Conservation (phyloP, 2,329 filamentous ascomycete genomes). For the Mariannaea sp. region DNA sequence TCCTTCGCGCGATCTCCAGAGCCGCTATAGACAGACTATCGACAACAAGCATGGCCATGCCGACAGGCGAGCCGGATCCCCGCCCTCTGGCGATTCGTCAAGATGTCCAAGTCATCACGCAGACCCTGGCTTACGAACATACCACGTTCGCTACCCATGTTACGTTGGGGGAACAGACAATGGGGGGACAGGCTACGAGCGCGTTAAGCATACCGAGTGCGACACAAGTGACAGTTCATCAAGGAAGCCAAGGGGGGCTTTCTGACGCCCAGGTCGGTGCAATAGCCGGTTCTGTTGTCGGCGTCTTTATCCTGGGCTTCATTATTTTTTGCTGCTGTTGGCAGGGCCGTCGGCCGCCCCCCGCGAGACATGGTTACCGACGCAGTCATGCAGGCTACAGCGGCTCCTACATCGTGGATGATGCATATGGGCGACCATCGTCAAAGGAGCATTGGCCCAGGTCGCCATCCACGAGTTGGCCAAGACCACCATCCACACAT, state of each 20-base stretch:
- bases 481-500: not conserved
- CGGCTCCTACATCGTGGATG: slow-evolving; percentile 21
- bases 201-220: no score
- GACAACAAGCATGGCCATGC: slow-evolving; percentile 6
- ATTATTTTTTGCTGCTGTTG: slow-evolving; percentile 40
- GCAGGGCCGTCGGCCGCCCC: slow-evolving; percentile 7
- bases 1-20: not conserved
- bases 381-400: slow-evolving; percentile 26
- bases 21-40: not conserved
- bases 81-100: slow-evolving; percentile 32
- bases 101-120: slow-evolving; percentile 42
- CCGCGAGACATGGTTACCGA: slow-evolving; percentile 6
- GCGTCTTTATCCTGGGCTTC: slow-evolving; percentile 43
- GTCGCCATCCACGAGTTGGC: no score
- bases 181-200: slow-evolving; percentile 19
- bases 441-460: not conserved
- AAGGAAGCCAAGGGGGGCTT: slow-evolving; percentile 33
- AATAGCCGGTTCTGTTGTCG: slow-evolving; percentile 48
- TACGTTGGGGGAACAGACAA: slow-evolving; percentile 33
- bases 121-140: slow-evolving; percentile 42
- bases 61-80: slow-evolving; percentile 17
- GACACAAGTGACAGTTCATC: slow-evolving; percentile 11
- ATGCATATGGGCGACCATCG: slow-evolving; percentile 13
- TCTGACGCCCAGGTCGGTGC: slow-evolving; percentile 47
- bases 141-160: slow-evolving; percentile 47